These are phyloP conservation scores for Ustilago shanxiensis DNA, from an alignment of 1,284 basidiomycete genomes.

Conservation along the genomic window DNA sequence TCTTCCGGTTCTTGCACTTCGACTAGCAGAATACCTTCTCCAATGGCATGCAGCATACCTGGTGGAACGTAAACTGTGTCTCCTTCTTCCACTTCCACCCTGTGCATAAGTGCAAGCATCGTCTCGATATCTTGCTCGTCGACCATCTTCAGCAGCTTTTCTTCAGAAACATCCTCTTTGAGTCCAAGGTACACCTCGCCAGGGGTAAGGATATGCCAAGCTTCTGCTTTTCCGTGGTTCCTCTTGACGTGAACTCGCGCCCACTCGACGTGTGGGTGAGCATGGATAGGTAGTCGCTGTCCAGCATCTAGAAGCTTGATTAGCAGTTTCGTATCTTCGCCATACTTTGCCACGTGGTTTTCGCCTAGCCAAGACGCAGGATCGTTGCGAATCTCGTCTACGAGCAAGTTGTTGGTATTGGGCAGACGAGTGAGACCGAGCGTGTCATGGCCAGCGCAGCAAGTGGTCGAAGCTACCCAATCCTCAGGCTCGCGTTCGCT, in stretches of 20 bases:
- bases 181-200: conserved; percentile 35
- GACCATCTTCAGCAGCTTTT: conserved; percentile 27
- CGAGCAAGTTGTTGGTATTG: conserved; percentile 21
- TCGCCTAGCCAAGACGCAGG: conserved; percentile 27
- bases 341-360: conserved; percentile 28
- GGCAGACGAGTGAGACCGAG: conserved; percentile 34
- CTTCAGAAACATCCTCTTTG: conserved; percentile 11
- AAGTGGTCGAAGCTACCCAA: conserved; percentile 43
- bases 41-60: conserved; percentile 42
- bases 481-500: conserved; percentile 36
- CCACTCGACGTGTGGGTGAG: conserved; percentile 41
- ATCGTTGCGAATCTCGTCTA: conserved; percentile 29
- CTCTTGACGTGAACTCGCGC: conserved; percentile 22
- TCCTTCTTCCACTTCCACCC: conserved; percentile 21
- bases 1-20: conserved; percentile 45
- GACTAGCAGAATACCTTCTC: conserved; percentile 32
- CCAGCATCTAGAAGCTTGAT: conserved; percentile 44
- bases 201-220: conserved; percentile 30
- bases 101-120: conserved; percentile 35
- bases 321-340: conserved; percentile 37
- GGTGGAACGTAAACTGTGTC: conserved; percentile 45
- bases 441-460: conserved; percentile 41
- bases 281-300: conserved; percentile 39
- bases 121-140: conserved; percentile 32
- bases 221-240: conserved; percentile 44